Conservation (phyloP, 495 filamentous ascomycete species). For the Hypoxylon perforatum region DNA sequence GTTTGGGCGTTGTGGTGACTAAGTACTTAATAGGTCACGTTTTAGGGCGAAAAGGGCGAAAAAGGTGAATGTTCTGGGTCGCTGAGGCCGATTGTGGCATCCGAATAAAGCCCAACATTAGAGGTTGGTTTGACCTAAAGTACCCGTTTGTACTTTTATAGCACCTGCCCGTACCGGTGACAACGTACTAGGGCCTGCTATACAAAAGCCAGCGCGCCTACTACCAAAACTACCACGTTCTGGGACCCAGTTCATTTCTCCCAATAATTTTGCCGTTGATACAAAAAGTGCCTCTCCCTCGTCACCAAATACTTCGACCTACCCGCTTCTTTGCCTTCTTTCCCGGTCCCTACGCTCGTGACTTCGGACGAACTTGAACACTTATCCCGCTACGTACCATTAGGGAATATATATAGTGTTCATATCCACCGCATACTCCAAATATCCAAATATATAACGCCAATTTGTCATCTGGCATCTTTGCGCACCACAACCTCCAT, state of each 20-base stretch:
- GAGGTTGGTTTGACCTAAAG: no score
- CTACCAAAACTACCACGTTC: no score
- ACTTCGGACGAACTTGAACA: conserved; percentile 15
- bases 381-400: conserved; percentile 4
- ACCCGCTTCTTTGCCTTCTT: conserved; percentile 25
- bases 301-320: conserved; percentile 14
- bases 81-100: background rate
- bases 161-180: conserved; percentile 28
- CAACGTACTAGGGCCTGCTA: conserved; percentile 24
- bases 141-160: conserved; percentile 28
- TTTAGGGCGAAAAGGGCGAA: conserved; percentile 24
- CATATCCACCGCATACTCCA: conserved; percentile 4
- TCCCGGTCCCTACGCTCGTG: conserved; percentile 16
- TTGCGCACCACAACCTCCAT: background rate
- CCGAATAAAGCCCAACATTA: background rate
- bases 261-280: conserved; percentile 42
- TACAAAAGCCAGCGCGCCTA: conserved; percentile 8
- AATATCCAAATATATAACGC: conserved; percentile 17
- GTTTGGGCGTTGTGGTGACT: no score
- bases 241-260: conserved; percentile 25
- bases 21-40: conserved; percentile 24
- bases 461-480: conserved; percentile 12
- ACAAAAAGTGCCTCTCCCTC: conserved; percentile 44
- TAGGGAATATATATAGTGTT: conserved; percentile 30
- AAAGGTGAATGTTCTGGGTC: background rate